Conservation (phyloP, 495 filamentous ascomycete species). For the Sordaria brevicollis region DNA sequence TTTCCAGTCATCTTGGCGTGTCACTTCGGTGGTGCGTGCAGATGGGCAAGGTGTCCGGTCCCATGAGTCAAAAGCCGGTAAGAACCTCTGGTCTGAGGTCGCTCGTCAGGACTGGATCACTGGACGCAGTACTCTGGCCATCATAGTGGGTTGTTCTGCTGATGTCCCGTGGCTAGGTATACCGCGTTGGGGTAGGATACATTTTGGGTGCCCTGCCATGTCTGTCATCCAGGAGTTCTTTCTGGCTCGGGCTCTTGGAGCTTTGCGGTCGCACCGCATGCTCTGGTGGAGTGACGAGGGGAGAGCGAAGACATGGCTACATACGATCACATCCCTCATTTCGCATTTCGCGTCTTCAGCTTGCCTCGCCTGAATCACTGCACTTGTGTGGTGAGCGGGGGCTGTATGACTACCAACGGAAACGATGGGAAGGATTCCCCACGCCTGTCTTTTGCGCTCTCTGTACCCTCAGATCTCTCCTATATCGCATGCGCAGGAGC, state of each 20-base stretch:
- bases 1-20: constrained; percentile 30
- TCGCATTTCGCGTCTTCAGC: constrained; percentile 5
- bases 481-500: background rate
- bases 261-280: constrained; percentile 1
- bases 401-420: constrained; percentile 29
- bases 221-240: constrained; percentile 10
- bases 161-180: constrained; percentile 23
- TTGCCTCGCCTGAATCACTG: constrained; percentile 37
- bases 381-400: constrained; percentile 23
- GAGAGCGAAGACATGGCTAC: constrained; percentile 32
- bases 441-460: constrained; percentile 25
- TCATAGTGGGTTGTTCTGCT: constrained; percentile 30
- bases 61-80: constrained; percentile 52
- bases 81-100: constrained; percentile 50
- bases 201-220: constrained; percentile 13
- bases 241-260: background rate
- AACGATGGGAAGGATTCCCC: constrained; percentile 18
- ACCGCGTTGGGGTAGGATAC: constrained; percentile 22
- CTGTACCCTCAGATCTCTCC: constrained; percentile 19
- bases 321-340: constrained; percentile 28
- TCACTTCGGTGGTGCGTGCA: constrained; percentile 25
- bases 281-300: constrained; percentile 19
- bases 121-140: constrained; percentile 53
- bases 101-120: constrained; percentile 50
- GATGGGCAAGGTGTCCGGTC: constrained; percentile 19